phyloP scores from a whole-genome alignment of 1,284 basidiomycete species.

The Sparassis latifolia region DNA sequence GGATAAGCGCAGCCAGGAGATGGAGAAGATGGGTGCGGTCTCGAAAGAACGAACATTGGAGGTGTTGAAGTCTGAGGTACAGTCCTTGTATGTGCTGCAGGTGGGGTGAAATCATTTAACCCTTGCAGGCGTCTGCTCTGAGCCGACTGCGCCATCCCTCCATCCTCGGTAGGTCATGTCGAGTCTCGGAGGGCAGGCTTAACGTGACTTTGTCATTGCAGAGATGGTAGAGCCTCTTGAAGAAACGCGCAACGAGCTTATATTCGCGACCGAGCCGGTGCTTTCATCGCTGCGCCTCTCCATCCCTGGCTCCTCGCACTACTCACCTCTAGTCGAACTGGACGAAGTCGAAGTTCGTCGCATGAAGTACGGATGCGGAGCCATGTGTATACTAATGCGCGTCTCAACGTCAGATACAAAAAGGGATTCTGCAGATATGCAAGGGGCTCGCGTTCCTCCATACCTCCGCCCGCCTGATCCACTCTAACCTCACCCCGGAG shows the following conservation, averaged over 20 bases:
- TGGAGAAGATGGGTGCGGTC: conserved; percentile 56
- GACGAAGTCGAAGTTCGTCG: conserved; percentile 83
- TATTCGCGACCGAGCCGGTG: conserved; percentile 91
- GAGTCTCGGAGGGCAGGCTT: neutral
- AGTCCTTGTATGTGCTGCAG: conserved; percentile 12
- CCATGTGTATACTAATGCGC: neutral
- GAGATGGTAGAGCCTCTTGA: conserved; percentile 99
- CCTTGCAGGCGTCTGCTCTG: conserved; percentile 72
- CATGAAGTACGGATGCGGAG: neutral
- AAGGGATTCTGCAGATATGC: conserved; percentile 91
- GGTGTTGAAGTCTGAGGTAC: conserved; percentile 83
- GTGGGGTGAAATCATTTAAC: conserved; percentile 6
- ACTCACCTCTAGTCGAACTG: conserved; percentile 58
- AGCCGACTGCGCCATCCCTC: conserved; percentile 89
- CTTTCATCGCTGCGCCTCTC: conserved; percentile 73
- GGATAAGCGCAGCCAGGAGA: conserved; percentile 75
- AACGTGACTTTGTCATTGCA: conserved; percentile 15
- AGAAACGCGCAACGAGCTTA: conserved; percentile 78
- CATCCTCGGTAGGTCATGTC: conserved; percentile 61
- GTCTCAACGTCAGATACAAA: conserved; percentile 71
- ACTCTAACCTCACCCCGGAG: conserved; percentile 86
- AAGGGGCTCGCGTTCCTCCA: conserved; percentile 93
- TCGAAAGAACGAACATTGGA: conserved; percentile 74
- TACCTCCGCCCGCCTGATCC: conserved; percentile 84
- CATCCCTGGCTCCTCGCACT: conserved; percentile 56